These are phyloP conservation scores for Helminthosporium solani DNA, from an alignment of 2,329 filamentous ascomycete species.

Conservation along the genomic window DNA sequence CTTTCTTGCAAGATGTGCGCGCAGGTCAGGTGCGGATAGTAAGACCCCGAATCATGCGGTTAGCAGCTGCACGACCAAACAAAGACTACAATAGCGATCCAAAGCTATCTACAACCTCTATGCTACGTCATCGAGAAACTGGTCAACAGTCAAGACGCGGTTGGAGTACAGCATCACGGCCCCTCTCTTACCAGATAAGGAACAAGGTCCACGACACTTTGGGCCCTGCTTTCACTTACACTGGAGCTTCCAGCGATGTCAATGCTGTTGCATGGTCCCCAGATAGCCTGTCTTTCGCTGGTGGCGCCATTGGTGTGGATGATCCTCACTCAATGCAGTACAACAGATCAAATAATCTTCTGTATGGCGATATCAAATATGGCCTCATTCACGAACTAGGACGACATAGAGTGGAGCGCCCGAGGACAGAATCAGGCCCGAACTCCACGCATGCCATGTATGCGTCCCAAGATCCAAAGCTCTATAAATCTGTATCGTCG, in stretches of 20 bases:
- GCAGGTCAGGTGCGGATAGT: conserved; percentile 19
- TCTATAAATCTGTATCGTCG: conserved; percentile 59
- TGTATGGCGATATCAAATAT: conserved; percentile 51
- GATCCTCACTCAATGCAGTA: conserved; percentile 61
- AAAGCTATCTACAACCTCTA: conserved; percentile 18
- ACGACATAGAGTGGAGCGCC: conserved; percentile 52
- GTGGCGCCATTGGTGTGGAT: conserved; percentile 57
- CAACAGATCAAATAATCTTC: conserved; percentile 58
- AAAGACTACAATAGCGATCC: conserved; percentile 15
- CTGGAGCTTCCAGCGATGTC: conserved; percentile 60
- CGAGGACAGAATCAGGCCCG: conserved; percentile 39
- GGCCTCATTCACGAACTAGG: conserved; percentile 54
- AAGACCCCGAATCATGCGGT: conserved; percentile 26
- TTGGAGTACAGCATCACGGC: conserved; percentile 23
- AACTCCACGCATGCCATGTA: conserved; percentile 50
- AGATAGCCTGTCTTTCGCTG: conserved; percentile 56
- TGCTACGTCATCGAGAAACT: conserved; percentile 37
- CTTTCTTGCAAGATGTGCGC: conserved; percentile 34
- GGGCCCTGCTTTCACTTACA: conserved; percentile 51
- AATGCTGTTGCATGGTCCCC: conserved; percentile 58
- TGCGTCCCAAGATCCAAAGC: conserved; percentile 51
- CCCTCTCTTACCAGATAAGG: conserved; percentile 25
- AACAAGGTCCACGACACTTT: conserved; percentile 44
- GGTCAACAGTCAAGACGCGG: conserved; percentile 30
- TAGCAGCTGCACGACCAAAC: conserved; percentile 23